phyloP scores from a whole-genome alignment of 139 green algal genomes.

The Volvox reticuliferus region DNA sequence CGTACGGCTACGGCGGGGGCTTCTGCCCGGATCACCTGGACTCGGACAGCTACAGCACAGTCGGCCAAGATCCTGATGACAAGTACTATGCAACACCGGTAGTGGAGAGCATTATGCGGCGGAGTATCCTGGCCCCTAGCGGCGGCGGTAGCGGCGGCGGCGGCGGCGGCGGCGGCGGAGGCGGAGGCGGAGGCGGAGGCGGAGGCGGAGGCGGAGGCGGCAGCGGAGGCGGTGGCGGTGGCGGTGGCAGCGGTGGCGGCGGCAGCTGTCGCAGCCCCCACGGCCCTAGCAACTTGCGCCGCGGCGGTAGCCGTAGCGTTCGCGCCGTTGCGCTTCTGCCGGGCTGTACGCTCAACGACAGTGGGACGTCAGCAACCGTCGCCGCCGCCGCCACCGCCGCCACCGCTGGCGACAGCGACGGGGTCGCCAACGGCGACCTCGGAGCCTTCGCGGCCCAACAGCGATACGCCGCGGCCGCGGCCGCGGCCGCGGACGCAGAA shows the following conservation, averaged over 20 bases:
- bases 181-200: background rate
- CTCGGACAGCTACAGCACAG: conserved; percentile 28
- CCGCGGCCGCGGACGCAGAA: background rate
- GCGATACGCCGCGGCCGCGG: background rate
- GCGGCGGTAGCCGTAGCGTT: background rate
- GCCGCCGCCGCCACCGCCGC: background rate
- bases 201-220: background rate
- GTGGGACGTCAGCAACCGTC: background rate
- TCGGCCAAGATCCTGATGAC: background rate
- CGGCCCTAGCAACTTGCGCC: no score
- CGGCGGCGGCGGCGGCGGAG: background rate
- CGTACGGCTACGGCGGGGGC: background rate
- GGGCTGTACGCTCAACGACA: background rate
- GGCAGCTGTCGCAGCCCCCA: no score
- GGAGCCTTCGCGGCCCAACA: background rate
- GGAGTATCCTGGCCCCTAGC: background rate
- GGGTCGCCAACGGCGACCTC: background rate
- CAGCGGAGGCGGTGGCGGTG: background rate
- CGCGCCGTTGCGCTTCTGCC: background rate
- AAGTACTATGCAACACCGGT: background rate
- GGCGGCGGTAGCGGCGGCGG: background rate
- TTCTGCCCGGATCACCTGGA: background rate
- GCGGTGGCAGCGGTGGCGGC: background rate
- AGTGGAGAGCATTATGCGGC: conserved; percentile 11
- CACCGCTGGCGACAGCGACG: background rate